Conservation (phyloP, 768 basidiomycete species). For the Wakefieldia striispora region DNA sequence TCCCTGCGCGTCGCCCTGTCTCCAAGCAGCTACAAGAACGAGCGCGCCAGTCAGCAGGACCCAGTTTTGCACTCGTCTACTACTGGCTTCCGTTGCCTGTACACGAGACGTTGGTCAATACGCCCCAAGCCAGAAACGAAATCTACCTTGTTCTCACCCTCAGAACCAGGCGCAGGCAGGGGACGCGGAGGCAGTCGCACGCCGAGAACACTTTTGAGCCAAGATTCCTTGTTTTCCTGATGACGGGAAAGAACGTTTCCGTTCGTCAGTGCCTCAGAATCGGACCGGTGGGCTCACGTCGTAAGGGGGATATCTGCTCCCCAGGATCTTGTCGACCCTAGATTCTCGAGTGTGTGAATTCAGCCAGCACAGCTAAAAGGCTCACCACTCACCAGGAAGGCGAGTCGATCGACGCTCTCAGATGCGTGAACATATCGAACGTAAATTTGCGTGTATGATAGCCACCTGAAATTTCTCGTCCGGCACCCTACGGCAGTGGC, state of each 20-base stretch:
- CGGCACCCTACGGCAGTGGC: not conserved
- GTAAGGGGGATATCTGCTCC: conserved; percentile 31
- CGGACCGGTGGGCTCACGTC: conserved; percentile 10
- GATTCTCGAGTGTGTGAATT: not conserved
- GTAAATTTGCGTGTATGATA: conserved; percentile 68
- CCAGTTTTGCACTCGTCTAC: not conserved
- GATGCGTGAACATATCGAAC: conserved; percentile 79
- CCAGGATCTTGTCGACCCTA: conserved; percentile 27
- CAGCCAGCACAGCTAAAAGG: too few species aligned
- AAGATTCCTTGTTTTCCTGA: conserved; percentile 27
- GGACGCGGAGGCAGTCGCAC: conserved; percentile 23
- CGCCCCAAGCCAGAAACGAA: not conserved
- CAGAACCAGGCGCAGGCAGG: conserved; percentile 4
- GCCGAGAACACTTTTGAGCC: conserved; percentile 14
- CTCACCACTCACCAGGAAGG: conserved; percentile 32
- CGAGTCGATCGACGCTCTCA: conserved; percentile 51
- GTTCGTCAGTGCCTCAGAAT: too few species aligned
- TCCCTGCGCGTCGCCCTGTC: not conserved
- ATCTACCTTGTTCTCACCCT: conserved; percentile 14
- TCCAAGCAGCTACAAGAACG: conserved; percentile 5
- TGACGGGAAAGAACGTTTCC: not conserved
- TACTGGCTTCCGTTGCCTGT: conserved; percentile 1
- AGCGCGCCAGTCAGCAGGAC: conserved; percentile 4
- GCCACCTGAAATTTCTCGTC: conserved; percentile 44
- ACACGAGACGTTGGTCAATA: conserved; percentile 14